Percentiles rank a stretch among this genome's conserved stretches.
Conservation (phyloP, 164 flowering plant species). For the Tetrastigma voinierianum region DNA sequence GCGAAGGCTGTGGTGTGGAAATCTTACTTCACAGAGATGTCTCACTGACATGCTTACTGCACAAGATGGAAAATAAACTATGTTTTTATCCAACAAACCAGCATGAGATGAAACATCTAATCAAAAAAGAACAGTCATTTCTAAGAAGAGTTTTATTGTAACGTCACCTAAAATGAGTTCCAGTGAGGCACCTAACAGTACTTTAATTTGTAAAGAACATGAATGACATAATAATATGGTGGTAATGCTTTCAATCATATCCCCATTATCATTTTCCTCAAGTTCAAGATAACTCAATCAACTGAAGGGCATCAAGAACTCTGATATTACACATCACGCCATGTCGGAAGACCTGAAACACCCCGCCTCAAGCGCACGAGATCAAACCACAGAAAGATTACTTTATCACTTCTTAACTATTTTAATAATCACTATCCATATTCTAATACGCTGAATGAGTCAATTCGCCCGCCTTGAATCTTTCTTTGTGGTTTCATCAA, state of each 20-base stretch:
- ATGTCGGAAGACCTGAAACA: slow-evolving; percentile 63
- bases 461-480: slow-evolving; percentile 44
- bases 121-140: slow-evolving; percentile 12
- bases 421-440: too few species aligned
- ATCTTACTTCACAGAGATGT: slow-evolving; percentile 38
- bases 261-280: slow-evolving; percentile 52
- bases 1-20: neutral
- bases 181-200: too few species aligned
- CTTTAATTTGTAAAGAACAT: neutral
- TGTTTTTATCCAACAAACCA: slow-evolving; percentile 34
- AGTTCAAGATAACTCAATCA: slow-evolving; percentile 51
- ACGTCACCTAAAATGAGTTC: neutral
- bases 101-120: slow-evolving; percentile 37
- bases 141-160: neutral
- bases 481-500: slow-evolving; percentile 47
- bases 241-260: slow-evolving; percentile 5
- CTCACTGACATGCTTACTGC: slow-evolving; percentile 28
- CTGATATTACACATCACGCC: slow-evolving; percentile 48
- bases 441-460: slow-evolving; percentile 36
- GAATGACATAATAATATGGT: neutral
- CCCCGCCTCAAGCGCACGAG: too few species aligned
- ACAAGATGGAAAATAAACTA: too few species aligned
- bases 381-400: too few species aligned
- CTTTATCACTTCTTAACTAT: too few species aligned
- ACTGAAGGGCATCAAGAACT: slow-evolving; percentile 41